These are phyloP conservation scores for Arthrinium phaeospermum DNA, from an alignment of 2,329 filamentous ascomycete species.

Conservation along the genomic window DNA sequence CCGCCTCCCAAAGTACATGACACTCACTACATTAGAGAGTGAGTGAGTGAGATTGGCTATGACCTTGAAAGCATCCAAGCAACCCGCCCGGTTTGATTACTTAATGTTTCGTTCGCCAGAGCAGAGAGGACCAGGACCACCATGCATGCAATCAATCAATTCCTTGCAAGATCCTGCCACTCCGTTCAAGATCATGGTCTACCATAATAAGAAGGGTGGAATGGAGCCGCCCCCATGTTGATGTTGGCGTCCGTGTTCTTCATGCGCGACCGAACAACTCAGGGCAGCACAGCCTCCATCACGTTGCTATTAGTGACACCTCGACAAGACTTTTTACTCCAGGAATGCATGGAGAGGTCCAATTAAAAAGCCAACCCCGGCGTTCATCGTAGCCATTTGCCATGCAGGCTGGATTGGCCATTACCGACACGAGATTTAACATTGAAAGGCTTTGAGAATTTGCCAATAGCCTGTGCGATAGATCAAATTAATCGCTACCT, in stretches of 20 bases:
- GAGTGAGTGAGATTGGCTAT: neutral
- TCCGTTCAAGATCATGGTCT: slow-evolving; percentile 2
- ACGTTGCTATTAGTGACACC: slow-evolving; percentile 7
- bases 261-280: slow-evolving; percentile 4
- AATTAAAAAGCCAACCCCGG: slow-evolving; percentile 1
- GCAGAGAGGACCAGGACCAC: neutral
- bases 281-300: slow-evolving; percentile 14
- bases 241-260: slow-evolving; percentile 11
- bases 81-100: neutral
- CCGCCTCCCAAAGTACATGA: neutral
- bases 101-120: neutral
- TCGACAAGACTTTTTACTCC: slow-evolving; percentile 9
- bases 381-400: neutral
- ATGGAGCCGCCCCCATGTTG: neutral
- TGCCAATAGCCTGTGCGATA: slow-evolving; percentile 14
- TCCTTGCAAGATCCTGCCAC: slow-evolving; percentile 12
- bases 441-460: slow-evolving; percentile 7
- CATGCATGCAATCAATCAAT: neutral
- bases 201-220: slow-evolving; percentile 1
- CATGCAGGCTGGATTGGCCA: slow-evolving; percentile 1
- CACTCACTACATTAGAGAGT: no score
- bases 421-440: slow-evolving; percentile 13
- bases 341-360: slow-evolving; percentile 13
- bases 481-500: slow-evolving; percentile 1
- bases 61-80: neutral